Percentiles rank a stretch among this genome's conserved stretches.
These are phyloP conservation scores for Cyberlindnera americana DNA, from an alignment of 805 yeast genomes.

Conservation along the genomic window DNA sequence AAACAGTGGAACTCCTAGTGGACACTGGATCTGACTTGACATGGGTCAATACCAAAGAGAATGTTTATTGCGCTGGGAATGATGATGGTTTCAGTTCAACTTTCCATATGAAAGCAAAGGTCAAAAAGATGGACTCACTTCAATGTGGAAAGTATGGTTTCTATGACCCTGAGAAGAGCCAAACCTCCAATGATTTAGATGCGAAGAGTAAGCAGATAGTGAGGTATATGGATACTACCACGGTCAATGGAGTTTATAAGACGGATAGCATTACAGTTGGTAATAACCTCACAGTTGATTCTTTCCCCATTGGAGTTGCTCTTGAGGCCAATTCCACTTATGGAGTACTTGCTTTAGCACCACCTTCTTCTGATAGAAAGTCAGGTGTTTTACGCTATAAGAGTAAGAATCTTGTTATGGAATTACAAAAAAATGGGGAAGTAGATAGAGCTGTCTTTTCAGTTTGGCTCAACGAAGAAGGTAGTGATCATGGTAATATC, in stretches of 20 bases:
- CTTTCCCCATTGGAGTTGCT: slow-evolving; percentile 33
- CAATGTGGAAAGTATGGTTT: slow-evolving; percentile 11
- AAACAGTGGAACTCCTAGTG: slow-evolving; percentile 27
- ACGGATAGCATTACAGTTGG: slow-evolving; percentile 19
- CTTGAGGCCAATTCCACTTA: slow-evolving; percentile 38
- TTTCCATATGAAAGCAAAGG: neutral
- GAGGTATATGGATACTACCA: slow-evolving; percentile 35
- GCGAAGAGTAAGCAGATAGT: neutral
- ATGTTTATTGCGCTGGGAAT: slow-evolving; percentile 12
- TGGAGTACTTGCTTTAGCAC: slow-evolving; percentile 35
- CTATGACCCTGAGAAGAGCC: neutral
- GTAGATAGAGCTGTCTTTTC: slow-evolving; percentile 19
- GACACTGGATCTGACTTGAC: slow-evolving; percentile 36
- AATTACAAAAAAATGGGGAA: slow-evolving; percentile 5
- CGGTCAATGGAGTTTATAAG: slow-evolving; percentile 55
- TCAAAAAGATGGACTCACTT: neutral
- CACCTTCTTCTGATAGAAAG: slow-evolving; percentile 13
- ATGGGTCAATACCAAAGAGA: slow-evolving; percentile 29
- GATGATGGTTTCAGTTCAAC: no score
- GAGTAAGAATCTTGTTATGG: slow-evolving; percentile 12
- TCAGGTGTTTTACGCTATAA: slow-evolving; percentile 5
- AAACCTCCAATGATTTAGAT: neutral
- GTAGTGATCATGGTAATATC: slow-evolving; percentile 20
- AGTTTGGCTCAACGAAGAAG: slow-evolving; percentile 16
- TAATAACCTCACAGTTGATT: slow-evolving; percentile 30